These are phyloP conservation scores for Carallia pectinifolia DNA, from an alignment of 345 rosid species.

Conservation along the genomic window DNA sequence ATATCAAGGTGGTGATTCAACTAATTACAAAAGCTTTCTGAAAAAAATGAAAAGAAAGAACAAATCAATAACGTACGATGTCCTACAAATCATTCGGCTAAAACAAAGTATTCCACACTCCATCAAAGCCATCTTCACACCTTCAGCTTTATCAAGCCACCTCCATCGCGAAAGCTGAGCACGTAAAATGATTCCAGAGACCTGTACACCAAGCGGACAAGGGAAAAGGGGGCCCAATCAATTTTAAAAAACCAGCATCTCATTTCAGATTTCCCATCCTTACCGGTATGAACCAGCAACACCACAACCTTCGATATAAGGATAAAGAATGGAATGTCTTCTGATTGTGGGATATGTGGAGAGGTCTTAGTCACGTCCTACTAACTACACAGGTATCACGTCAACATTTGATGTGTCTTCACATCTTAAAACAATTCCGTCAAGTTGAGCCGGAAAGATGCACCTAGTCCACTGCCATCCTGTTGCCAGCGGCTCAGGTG, in stretches of 20 bases:
- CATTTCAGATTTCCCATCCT: neutral
- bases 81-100: neutral
- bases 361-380: neutral
- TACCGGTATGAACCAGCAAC: neutral
- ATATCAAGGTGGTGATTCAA: too few relatives aligned
- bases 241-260: neutral
- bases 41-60: too few relatives aligned
- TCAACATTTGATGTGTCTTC: conserved; percentile 81
- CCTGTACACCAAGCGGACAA: neutral
- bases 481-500: conserved; percentile 69
- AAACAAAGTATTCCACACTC: conserved; percentile 6
- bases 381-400: conserved; percentile 76
- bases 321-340: neutral
- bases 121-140: conserved; percentile 3
- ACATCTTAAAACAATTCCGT: conserved; percentile 86
- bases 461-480: conserved; percentile 84
- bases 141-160: conserved; percentile 21
- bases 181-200: neutral
- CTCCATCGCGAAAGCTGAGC: conserved; percentile 12
- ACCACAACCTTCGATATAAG: conserved; percentile 15
- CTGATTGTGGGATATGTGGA: neutral
- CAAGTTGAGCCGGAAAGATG: conserved; percentile 75
- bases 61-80: too few relatives aligned
- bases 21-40: too few relatives aligned
- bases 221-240: neutral